Percentiles rank a stretch among this genome's conserved stretches.
Evolutionary conservation across 1,284 basidiomycete genomes (phyloP).

Genomic region (Cyathus pygmaeus): DNA sequence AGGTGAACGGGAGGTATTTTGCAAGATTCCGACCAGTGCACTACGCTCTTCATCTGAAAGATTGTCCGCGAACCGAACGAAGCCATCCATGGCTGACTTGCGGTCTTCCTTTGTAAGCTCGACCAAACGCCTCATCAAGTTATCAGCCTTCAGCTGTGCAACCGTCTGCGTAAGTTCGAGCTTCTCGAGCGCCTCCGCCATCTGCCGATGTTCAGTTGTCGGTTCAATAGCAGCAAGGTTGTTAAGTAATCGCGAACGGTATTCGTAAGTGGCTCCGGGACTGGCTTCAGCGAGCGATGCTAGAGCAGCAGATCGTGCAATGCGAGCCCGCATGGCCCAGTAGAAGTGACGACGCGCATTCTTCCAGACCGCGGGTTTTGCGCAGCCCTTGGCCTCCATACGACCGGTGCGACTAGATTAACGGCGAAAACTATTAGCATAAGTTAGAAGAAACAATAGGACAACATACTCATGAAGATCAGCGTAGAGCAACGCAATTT

Average conservation of each 20-base stretch:
- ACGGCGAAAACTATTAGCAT: constrained; percentile 12
- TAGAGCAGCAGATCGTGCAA: constrained; percentile 74
- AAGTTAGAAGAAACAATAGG: neutral
- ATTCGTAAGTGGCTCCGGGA: constrained; percentile 69
- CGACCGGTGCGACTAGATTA: constrained; percentile 85
- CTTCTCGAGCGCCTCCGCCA: constrained; percentile 72
- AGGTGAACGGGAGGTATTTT: constrained; percentile 62
- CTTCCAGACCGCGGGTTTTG: constrained; percentile 85
- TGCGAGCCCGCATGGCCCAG: constrained; percentile 88
- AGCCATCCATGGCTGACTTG: constrained; percentile 74
- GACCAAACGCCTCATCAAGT: constrained; percentile 69
- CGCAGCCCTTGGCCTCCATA: constrained; percentile 98
- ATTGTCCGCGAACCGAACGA: constrained; percentile 73
- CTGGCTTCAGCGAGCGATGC: constrained; percentile 67
- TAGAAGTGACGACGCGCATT: constrained; percentile 94
- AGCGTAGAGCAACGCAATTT: constrained; percentile 93
- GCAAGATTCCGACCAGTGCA: constrained; percentile 68
- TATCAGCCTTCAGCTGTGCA: constrained; percentile 70
- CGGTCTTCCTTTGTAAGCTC: constrained; percentile 73
- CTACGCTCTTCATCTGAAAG: constrained; percentile 79
- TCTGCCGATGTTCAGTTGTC: constrained; percentile 60
- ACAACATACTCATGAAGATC: constrained; percentile 91
- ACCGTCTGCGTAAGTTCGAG: constrained; percentile 72
- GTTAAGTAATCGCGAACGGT: constrained; percentile 67
- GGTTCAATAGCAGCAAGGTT: constrained; percentile 66